A percentile compares a stretch with the other conserved stretches of the same genome.
These are phyloP conservation scores for Arthrobotrys musiformis DNA, from an alignment of 2,329 filamentous ascomycete species.

Conservation along the genomic window DNA sequence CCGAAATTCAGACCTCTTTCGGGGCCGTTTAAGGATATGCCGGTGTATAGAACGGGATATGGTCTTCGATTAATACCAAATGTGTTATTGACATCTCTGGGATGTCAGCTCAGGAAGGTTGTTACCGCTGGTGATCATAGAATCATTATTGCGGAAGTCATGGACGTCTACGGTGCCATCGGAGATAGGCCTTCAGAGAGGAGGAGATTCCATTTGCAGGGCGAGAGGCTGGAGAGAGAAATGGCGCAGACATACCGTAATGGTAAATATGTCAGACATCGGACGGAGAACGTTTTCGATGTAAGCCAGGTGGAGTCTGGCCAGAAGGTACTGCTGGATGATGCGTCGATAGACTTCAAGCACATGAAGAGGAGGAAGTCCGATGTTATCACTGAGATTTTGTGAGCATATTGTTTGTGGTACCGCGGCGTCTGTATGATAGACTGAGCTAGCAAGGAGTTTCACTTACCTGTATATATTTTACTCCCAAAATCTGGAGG, in stretches of 20 bases:
- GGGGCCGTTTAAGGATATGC: slow-evolving; percentile 43
- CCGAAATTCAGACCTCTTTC: slow-evolving; percentile 34
- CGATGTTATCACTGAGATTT: slow-evolving; percentile 41
- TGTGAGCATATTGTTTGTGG: not conserved
- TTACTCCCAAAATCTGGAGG: slow-evolving; percentile 2
- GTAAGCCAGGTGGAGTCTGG: slow-evolving; percentile 40
- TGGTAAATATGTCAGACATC: slow-evolving; percentile 48
- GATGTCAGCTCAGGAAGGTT: slow-evolving; percentile 46
- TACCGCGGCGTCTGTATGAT: slow-evolving; percentile 17
- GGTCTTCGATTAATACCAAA: slow-evolving; percentile 47
- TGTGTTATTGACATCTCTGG: slow-evolving; percentile 31
- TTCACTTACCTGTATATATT: slow-evolving; percentile 30
- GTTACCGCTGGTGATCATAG: slow-evolving; percentile 37
- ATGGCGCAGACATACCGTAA: slow-evolving; percentile 54
- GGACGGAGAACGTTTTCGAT: slow-evolving; percentile 49
- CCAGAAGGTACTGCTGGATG: slow-evolving; percentile 41
- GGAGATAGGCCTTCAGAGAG: slow-evolving; percentile 40
- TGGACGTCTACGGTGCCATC: slow-evolving; percentile 50
- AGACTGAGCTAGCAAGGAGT: not conserved
- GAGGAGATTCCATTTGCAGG: slow-evolving; percentile 48
- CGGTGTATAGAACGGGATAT: slow-evolving; percentile 42
- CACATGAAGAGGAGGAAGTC: slow-evolving; percentile 36
- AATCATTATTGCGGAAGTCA: slow-evolving; percentile 47
- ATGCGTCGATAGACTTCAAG: slow-evolving; percentile 36
- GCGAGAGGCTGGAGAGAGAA: slow-evolving; percentile 40